Base-by-base conservation (phyloP, 2,329 filamentous ascomycete species). In the Neofusicoccum ribis region DNA sequence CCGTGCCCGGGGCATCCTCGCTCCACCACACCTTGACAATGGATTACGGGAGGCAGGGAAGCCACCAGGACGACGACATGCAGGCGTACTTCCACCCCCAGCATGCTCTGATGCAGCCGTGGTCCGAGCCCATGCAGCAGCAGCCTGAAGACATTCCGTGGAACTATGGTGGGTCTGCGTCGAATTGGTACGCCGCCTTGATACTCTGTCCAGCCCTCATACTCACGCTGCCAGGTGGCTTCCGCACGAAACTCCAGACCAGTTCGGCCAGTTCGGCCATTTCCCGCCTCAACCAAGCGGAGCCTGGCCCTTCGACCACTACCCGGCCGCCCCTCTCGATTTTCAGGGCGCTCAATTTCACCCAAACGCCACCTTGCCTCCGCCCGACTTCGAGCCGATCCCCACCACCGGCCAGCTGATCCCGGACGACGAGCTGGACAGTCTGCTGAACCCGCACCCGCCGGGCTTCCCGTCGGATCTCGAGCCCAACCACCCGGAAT, bases 161-260 rank as follows among this genome's bases (percentile, higher is more conserved):
- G 59, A 41, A 41, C 36, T 50, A 62, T 7, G 59, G 23, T 12
- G 43, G 56, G n/a, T 17, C 41, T 27, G 34, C 59, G 46, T 20
- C 36, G 17, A 37, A 14, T 37, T 62, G 59, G 59, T 62, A 41
- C n/a, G 59, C 27, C 27, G n/a, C 34, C 8, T 11, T 34, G 12
- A 31, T 11, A 9, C 56, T 34, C 17, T 20, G 12, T 14, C 9
- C 59, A 31, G 59, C 59, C 59, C 59, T 41, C 7, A 31, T 62
- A 51, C 59, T 62, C 59, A 62, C 46, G 15, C 23, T 20, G 3
- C 31, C 44, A 62, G 59, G 59, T 62, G 59, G 59, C 46, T 43
- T 5, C 27, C 44, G 11, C 47, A 50, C 31, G 59, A 39, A 11
- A 7, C 58, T 15, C 58, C 39, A 23, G 34, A 50, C 31, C 34